Conservation (phyloP, 345 rosid species). For the Hibiscus syriacus region DNA sequence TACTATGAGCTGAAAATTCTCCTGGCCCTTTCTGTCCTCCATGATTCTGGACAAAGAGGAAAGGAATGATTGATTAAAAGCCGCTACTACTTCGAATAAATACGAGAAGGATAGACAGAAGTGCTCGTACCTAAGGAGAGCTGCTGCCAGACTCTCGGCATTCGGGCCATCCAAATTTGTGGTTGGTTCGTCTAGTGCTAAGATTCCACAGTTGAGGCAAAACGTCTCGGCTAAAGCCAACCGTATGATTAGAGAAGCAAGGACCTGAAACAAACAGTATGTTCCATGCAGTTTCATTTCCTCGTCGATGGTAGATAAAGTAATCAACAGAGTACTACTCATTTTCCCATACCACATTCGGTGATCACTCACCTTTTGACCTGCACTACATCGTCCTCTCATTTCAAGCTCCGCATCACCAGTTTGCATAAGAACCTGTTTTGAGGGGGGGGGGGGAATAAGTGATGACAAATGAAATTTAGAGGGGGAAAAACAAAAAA, state of each 20-base stretch:
- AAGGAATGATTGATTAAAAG: not conserved
- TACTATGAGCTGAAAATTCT: slow-evolving; percentile 93
- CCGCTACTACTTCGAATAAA: not conserved
- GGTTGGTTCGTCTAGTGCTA: slow-evolving; percentile 94
- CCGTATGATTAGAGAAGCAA: slow-evolving; percentile 87
- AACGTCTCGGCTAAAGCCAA: slow-evolving; percentile 93
- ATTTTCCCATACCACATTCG: not conserved
- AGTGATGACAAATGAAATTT: not conserved
- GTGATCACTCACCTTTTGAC: slow-evolving; percentile 65
- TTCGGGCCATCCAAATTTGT: slow-evolving; percentile 97
- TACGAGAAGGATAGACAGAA: not conserved
- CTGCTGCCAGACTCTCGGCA: slow-evolving; percentile 88
- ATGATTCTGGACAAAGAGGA: slow-evolving; percentile 49
- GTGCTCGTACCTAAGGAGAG: slow-evolving; percentile 62
- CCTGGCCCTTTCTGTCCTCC: slow-evolving; percentile 95
- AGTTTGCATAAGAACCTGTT: slow-evolving; percentile 94
- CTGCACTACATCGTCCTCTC: slow-evolving; percentile 99
- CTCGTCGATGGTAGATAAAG: not conserved
- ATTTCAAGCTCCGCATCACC: slow-evolving; percentile 96
- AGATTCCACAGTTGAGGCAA: slow-evolving; percentile 93
- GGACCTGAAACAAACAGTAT: slow-evolving; percentile 50
- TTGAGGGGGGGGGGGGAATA: not conserved
- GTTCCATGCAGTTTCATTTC: not conserved
- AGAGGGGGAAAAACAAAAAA: not conserved
- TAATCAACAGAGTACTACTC: not conserved